These are phyloP conservation scores for Populus trichocarpa DNA, from an alignment of 441 rosid genomes.

Conservation along the genomic window DNA sequence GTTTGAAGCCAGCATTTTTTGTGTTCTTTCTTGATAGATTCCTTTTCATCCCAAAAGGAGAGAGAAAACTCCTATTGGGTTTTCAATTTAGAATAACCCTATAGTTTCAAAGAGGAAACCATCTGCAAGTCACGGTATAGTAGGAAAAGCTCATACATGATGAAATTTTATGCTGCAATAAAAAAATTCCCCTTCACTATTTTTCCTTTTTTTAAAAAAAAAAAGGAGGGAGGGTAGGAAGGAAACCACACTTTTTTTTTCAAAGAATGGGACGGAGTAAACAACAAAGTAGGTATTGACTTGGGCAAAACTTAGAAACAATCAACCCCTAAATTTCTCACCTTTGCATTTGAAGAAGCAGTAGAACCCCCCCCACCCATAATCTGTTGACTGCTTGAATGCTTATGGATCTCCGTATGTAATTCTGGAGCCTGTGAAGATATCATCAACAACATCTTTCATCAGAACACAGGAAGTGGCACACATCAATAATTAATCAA, in stretches of 20 bases:
- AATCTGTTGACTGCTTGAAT: conserved; percentile 38
- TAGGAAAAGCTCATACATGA: background rate
- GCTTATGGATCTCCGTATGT: conserved; percentile 57
- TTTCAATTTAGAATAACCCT: background rate
- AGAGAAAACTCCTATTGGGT: background rate
- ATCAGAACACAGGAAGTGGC: background rate
- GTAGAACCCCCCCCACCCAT: conserved; percentile 40
- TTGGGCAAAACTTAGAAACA: background rate
- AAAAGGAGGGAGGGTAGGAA: background rate
- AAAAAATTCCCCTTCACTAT: background rate
- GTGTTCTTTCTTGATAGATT: background rate
- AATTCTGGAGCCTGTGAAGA: conserved; percentile 58
- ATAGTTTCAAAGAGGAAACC: background rate
- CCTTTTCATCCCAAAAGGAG: background rate
- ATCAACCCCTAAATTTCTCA: background rate
- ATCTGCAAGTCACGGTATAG: background rate
- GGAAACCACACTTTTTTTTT: background rate
- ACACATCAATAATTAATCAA: background rate
- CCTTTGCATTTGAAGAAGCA: conserved; percentile 31
- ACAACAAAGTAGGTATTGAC: background rate
- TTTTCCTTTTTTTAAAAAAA: background rate
- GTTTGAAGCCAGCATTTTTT: background rate
- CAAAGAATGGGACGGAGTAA: background rate
- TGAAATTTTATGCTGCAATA: background rate
- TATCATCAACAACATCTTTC: background rate